phyloP scores from a whole-genome alignment of 1,139 yeast genomes.

The Yamadazyma dushanensis region DNA sequence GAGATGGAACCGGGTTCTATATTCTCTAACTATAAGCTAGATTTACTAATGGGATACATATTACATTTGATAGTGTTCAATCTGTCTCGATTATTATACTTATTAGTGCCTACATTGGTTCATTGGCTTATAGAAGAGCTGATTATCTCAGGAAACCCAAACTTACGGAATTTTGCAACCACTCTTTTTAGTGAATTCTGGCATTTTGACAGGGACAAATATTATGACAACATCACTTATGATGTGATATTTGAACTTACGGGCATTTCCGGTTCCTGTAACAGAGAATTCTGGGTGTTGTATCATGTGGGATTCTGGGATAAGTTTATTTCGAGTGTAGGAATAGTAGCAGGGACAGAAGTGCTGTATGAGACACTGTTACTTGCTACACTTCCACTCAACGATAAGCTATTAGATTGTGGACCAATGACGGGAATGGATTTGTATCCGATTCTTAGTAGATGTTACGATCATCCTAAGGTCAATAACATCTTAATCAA shows the following conservation, averaged over 20 bases:
- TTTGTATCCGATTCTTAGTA: slow-evolving; percentile 5
- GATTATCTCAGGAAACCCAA: slow-evolving; percentile 6
- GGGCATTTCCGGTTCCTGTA: slow-evolving; percentile 15
- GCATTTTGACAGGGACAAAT: slow-evolving; percentile 19
- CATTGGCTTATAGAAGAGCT: slow-evolving; percentile 39
- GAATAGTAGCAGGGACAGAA: slow-evolving; percentile 10
- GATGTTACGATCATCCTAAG: slow-evolving; percentile 25
- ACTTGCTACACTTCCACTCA: slow-evolving; percentile 8
- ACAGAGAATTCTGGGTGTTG: slow-evolving; percentile 29
- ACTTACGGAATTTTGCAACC: slow-evolving; percentile 11
- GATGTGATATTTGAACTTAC: slow-evolving; percentile 20
- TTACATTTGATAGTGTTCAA: slow-evolving; percentile 34
- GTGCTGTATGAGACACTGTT: slow-evolving; percentile 13
- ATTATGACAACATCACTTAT: slow-evolving; percentile 20
- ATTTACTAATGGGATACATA: slow-evolving; percentile 35
- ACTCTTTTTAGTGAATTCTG: slow-evolving; percentile 30
- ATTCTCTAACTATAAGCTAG: slow-evolving; percentile 20
- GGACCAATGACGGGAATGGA: not conserved
- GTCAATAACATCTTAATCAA: slow-evolving; percentile 25
- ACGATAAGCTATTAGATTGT: slow-evolving; percentile 6
- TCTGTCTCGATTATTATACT: slow-evolving; percentile 30
- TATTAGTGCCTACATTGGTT: slow-evolving; percentile 34
- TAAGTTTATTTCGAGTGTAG: slow-evolving; percentile 19
- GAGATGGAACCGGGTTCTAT: slow-evolving; percentile 30
- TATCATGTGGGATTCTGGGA: slow-evolving; percentile 34